These are phyloP conservation scores for Thielaviopsis euricoi DNA, from an alignment of 2,329 filamentous ascomycete species.

Conservation along the genomic window DNA sequence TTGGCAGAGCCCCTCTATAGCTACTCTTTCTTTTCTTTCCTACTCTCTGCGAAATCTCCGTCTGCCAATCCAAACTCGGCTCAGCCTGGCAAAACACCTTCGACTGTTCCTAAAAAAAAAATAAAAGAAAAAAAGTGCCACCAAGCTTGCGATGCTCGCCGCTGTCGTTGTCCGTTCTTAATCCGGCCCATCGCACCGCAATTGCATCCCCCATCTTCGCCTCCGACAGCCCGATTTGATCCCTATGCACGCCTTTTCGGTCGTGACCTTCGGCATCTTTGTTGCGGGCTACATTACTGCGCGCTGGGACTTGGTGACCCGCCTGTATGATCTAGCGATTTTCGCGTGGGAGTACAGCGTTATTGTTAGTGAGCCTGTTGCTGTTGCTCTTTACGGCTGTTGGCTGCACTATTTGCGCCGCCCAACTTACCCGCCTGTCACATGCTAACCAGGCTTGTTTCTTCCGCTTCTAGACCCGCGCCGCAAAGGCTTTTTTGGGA, in stretches of 20 bases:
- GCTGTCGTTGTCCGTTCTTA: not conserved
- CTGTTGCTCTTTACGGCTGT: not conserved
- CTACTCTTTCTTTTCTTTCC: not conserved
- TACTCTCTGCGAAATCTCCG: not conserved
- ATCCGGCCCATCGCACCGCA: not conserved
- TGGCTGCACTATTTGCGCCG: not conserved
- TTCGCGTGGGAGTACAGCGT: conserved; percentile 99
- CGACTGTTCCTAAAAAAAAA: not conserved
- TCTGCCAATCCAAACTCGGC: not conserved
- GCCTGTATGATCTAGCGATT: conserved; percentile 88
- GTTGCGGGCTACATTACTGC: conserved; percentile 98
- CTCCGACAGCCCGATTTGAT: conserved; percentile 21
- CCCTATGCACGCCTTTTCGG: conserved; percentile 94
- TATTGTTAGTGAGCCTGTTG: conserved; percentile 45
- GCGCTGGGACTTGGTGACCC: conserved; percentile 94
- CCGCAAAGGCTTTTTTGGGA: conserved; percentile 21
- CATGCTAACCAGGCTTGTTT: conserved; percentile 2
- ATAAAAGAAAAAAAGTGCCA: too few species aligned
- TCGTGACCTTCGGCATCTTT: conserved; percentile 93
- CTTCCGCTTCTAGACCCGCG: conserved; percentile 7
- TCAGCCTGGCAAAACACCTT: not conserved
- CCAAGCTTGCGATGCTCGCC: conserved; percentile 6
- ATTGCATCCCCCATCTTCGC: not conserved
- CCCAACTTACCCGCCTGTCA: not conserved
- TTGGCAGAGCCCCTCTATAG: not conserved